Evolutionary conservation across 805 yeast species (phyloP).

Genomic region (Cyberlindnera misumaiensis): DNA sequence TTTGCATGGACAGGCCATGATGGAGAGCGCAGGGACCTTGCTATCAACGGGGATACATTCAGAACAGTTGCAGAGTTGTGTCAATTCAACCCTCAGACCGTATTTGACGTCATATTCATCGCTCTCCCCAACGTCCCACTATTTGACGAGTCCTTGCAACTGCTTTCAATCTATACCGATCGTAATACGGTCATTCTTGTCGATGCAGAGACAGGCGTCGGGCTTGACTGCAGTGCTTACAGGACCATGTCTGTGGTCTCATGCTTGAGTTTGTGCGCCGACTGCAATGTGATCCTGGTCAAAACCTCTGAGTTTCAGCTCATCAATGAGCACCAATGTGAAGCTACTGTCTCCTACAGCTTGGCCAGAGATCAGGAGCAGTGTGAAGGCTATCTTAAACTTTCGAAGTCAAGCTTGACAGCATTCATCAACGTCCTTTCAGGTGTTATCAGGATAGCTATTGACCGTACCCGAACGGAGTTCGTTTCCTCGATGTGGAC

Average conservation of each 20-base stretch:
- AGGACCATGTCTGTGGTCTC: background rate
- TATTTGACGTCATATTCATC: conserved; percentile 10
- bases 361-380: background rate
- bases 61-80: conserved; percentile 2
- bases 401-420: background rate
- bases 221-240: background rate
- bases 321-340: background rate
- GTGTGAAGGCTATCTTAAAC: background rate
- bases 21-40: background rate
- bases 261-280: background rate
- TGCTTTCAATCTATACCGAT: background rate
- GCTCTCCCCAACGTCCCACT: conserved; percentile 8
- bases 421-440: background rate
- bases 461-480: background rate
- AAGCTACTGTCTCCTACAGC: background rate
- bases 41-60: conserved; percentile 1
- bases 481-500: conserved; percentile 4
- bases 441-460: background rate
- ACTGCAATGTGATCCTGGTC: conserved; percentile 2
- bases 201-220: conserved; percentile 8
- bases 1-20: background rate
- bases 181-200: conserved; percentile 7
- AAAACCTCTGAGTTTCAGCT: background rate
- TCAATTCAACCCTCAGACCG: background rate
- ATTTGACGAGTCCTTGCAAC: conserved; percentile 2